Evolutionary conservation across 2,329 filamentous ascomycete species (phyloP).

Genomic region (Harringtonia aguacate): DNA sequence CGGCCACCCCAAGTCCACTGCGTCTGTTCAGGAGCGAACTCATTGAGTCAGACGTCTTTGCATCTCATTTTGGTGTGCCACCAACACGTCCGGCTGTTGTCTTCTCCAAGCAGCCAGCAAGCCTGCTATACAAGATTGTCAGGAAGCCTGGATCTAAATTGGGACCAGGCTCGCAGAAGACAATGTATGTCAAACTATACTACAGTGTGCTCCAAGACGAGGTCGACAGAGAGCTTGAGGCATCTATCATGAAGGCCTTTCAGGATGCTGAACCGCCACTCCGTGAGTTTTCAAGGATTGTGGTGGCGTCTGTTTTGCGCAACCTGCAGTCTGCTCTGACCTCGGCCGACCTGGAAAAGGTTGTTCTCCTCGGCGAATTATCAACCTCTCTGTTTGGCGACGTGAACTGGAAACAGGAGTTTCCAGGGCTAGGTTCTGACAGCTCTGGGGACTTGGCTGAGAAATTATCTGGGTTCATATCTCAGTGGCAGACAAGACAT

Average conservation of each 20-base stretch:
- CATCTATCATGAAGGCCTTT: constrained; percentile 28
- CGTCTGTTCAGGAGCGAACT: constrained; percentile 63
- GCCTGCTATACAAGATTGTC: constrained; percentile 67
- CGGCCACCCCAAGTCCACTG: constrained; percentile 64
- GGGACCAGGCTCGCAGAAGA: constrained; percentile 26
- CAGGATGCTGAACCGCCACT: constrained; percentile 18
- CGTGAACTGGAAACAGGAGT: constrained; percentile 36
- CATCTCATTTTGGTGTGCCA: constrained; percentile 47
- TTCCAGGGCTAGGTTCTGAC: constrained; percentile 32
- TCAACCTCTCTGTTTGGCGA: constrained; percentile 35
- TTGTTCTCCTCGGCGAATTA: constrained; percentile 40
- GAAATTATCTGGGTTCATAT: constrained; percentile 23
- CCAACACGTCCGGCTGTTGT: constrained; percentile 48
- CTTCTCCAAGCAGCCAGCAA: constrained; percentile 73
- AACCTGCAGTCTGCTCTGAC: constrained; percentile 33
- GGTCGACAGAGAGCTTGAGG: constrained; percentile 41
- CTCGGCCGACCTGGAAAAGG: constrained; percentile 44
- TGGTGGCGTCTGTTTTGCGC: constrained; percentile 25
- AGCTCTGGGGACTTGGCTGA: constrained; percentile 13
- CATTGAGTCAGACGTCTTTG: constrained; percentile 57
- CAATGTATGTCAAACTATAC: constrained; percentile 57
- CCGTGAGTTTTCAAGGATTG: constrained; percentile 4
- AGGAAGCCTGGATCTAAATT: constrained; percentile 31
- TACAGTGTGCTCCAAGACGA: constrained; percentile 73
- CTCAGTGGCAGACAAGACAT: constrained; percentile 25